phyloP scores from a whole-genome alignment of 805 yeast species.

The Cyberlindnera maclurae region DNA sequence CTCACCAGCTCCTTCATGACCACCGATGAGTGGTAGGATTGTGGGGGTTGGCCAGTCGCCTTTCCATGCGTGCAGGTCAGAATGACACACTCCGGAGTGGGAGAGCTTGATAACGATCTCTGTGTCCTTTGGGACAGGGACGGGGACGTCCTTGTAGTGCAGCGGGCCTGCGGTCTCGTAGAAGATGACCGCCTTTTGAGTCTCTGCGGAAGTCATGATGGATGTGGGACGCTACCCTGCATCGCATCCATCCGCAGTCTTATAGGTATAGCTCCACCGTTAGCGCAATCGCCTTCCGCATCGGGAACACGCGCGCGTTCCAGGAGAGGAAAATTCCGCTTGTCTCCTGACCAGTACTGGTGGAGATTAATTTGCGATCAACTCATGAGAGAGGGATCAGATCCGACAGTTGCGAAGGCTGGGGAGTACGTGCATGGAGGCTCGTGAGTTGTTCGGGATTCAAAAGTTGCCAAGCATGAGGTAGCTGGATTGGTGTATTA shows the following conservation, averaged over 20 bases:
- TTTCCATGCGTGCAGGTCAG: constrained; percentile 47
- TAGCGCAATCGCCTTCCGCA: constrained; percentile 3
- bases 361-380: no score
- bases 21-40: constrained; percentile 58
- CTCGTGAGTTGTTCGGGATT: no score
- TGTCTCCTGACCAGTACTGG: no score
- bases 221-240: not conserved
- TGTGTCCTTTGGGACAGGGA: constrained; percentile 47
- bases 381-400: no score
- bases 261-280: not conserved
- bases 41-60: constrained; percentile 56
- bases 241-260: no score
- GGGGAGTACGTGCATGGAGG: no score
- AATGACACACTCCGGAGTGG: constrained; percentile 63
- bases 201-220: constrained; percentile 24
- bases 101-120: constrained; percentile 49
- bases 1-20: constrained; percentile 69
- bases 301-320: constrained; percentile 3
- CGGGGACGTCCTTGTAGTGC: constrained; percentile 41
- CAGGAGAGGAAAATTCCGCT: no score
- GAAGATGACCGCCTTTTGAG: constrained; percentile 45
- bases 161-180: constrained; percentile 41
- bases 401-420: no score
- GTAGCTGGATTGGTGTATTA: no score
- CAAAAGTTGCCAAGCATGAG: no score